phyloP scores from a whole-genome alignment of 73 alveolate genomes.

The Symbiodinium natans region DNA sequence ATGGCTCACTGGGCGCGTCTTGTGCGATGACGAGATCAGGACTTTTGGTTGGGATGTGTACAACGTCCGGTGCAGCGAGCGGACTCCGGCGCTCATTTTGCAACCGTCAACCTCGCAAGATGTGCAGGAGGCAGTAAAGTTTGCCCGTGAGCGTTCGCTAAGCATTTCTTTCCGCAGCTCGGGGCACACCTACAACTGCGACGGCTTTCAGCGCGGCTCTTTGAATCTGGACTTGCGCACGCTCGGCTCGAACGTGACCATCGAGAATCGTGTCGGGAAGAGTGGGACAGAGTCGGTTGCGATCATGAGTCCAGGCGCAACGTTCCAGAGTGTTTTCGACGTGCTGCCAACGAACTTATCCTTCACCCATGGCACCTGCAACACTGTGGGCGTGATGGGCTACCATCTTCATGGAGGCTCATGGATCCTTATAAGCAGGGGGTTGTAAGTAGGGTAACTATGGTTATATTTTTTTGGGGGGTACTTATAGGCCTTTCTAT shows the following conservation, averaged over 20 bases:
- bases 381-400: neutral
- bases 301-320: neutral
- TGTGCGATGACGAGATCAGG: neutral
- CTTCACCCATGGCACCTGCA: neutral
- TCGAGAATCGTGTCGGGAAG: neutral
- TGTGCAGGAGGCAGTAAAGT: too few relatives aligned
- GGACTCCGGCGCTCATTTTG: neutral
- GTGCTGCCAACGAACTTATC: neutral
- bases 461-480: too few relatives aligned
- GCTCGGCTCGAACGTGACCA: neutral
- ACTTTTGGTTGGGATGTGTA: neutral
- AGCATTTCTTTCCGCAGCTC: neutral
- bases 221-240: conserved; percentile 4
- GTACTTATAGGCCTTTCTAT: too few relatives aligned
- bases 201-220: neutral
- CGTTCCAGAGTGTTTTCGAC: too few relatives aligned
- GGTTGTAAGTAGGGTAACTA: too few relatives aligned
- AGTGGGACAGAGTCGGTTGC: neutral
- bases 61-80: neutral
- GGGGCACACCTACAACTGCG: conserved; percentile 18
- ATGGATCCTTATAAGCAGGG: too few relatives aligned
- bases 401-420: neutral
- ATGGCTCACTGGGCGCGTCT: conserved; percentile 3
- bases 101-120: too few relatives aligned
- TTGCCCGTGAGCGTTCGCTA: too few relatives aligned